Base-by-base conservation (phyloP, 768 basidiomycete species). In the Infundibulicybe gibba region DNA sequence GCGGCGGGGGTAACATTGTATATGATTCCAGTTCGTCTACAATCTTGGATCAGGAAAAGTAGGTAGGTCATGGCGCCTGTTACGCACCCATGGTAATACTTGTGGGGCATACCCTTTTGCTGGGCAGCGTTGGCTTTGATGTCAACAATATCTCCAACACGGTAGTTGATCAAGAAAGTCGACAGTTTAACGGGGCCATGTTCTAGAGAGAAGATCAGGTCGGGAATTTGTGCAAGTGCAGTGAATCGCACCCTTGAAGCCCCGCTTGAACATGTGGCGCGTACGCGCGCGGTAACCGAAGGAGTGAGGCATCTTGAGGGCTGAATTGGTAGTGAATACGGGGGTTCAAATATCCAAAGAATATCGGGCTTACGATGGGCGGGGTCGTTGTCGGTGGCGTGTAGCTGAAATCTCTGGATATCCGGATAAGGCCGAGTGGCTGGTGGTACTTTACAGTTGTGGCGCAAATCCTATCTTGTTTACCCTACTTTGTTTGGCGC, bases 71-170 rank as follows among this genome's bases (percentile, higher is more conserved):
- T 21, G 9, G 15, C 32, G 16, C 32, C 20, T 10, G 12, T 20
- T 33, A 83, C 91, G 58, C 54, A 94, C 93, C 90, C 92, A 60
- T 94, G 92, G 79, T 94, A 94, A 81, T 80, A 94, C 74, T 97
- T 97, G 80, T 97, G 95, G 68, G 94, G 94, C 93, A 98, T 97
- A 71, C 97, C 97, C 87, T 94, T 95, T 84, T 99, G 97, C 72
- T 97, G 90, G 38, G 97, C 91, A 50, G 94, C 83, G 65, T 99
- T 98, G 57, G 95, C 95, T 78, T 97, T 97, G 82, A 99, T 98
- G 75, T 99, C 97, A 60, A 99, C 97, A 59, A 98, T 97, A 67
- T 99, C 97, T 53, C 97, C 97, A 56, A 98, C 83, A 56, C 83
- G 83, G 83, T 88, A 99, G 75, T 84, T 83, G 71, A 87, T 80